These are phyloP conservation scores for Endogone sp. DNA, from an alignment of 192 early-diverging fungal species.

Conservation along the genomic window DNA sequence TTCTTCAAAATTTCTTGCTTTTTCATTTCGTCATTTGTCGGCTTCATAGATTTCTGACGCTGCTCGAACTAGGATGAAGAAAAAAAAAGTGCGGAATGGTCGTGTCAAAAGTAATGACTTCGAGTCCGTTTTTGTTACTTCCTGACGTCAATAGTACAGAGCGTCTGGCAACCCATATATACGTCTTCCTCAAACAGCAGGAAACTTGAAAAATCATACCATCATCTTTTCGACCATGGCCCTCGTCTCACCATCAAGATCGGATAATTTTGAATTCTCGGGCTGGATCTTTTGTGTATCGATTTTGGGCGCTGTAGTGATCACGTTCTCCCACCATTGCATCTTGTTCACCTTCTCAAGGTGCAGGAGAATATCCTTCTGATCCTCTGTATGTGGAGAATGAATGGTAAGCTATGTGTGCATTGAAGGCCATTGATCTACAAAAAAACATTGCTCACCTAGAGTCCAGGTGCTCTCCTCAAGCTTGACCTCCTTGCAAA, in stretches of 20 bases:
- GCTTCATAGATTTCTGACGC: slow-evolving; percentile 73
- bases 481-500: slow-evolving; percentile 62
- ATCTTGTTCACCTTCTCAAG: slow-evolving; percentile 78
- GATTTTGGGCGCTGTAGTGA: slow-evolving; percentile 74
- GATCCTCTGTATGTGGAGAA: slow-evolving; percentile 43
- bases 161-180: too few species aligned
- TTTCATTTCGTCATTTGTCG: slow-evolving; percentile 73
- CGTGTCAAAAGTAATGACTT: too few species aligned
- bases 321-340: slow-evolving; percentile 90
- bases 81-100: slow-evolving; percentile 1
- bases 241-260: slow-evolving; percentile 87
- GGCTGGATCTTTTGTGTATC: slow-evolving; percentile 87
- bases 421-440: slow-evolving; percentile 3
- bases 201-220: slow-evolving; percentile 44
- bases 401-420: neutral
- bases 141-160: neutral
- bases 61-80: slow-evolving; percentile 75
- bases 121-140: too few species aligned
- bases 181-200: neutral
- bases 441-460: too few species aligned
- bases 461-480: slow-evolving; percentile 85
- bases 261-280: slow-evolving; percentile 82
- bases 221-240: slow-evolving; percentile 97
- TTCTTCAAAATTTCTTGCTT: slow-evolving; percentile 74
- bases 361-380: slow-evolving; percentile 70